Conservation (phyloP, 176 grass and related monocot species). For the Rhynchospora breviuscula region DNA sequence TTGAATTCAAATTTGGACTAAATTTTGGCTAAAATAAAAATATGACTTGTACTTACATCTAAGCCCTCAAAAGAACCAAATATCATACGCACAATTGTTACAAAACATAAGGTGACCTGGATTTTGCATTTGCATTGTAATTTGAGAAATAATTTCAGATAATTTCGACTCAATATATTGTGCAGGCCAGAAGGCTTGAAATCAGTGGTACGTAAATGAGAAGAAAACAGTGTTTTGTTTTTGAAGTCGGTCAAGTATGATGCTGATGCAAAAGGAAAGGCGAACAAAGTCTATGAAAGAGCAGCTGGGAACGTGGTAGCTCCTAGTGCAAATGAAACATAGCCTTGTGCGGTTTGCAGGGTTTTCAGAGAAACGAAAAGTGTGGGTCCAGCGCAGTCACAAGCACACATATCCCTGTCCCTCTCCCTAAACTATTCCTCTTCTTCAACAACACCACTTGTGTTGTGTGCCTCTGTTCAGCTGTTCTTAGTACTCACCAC, state of each 20-base stretch:
- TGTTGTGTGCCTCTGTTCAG: not conserved
- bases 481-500: too few relatives aligned
- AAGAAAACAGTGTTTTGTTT: not conserved
- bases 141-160: too few relatives aligned
- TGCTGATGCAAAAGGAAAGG: not conserved
- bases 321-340: constrained; percentile 15
- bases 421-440: not conserved
- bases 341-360: constrained; percentile 19
- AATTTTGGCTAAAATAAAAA: too few relatives aligned
- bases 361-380: constrained; percentile 6
- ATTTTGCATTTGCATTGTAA: not conserved
- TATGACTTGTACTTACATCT: not conserved
- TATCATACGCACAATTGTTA: not conserved
- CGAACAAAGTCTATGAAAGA: not conserved
- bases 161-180: not conserved
- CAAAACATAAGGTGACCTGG: not conserved
- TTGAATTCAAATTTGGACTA: too few relatives aligned
- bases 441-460: not conserved
- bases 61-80: not conserved
- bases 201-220: not conserved
- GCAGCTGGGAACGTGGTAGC: constrained; percentile 7
- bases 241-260: not conserved
- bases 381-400: constrained; percentile 16
- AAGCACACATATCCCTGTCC: constrained; percentile 23
- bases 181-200: not conserved